Conservation (phyloP, 1,139 yeast species). For the Chernovozyma sophiae-reginae region DNA sequence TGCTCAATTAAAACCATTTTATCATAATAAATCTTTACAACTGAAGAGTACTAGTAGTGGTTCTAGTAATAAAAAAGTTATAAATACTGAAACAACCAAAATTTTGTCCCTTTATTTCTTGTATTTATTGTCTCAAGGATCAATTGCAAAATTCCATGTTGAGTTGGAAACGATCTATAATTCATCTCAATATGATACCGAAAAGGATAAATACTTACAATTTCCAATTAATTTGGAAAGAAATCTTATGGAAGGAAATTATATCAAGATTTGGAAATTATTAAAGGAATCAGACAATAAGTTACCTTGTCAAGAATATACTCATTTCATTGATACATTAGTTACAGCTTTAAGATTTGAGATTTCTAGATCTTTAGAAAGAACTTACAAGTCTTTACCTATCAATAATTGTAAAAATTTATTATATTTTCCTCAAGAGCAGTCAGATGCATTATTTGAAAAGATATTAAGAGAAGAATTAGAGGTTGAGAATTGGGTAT, state of each 20-base stretch:
- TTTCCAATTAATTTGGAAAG: constrained; percentile 89
- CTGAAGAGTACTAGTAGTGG: not conserved
- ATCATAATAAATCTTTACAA: constrained; percentile 43
- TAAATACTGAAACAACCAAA: constrained; percentile 56
- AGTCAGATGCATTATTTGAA: constrained; percentile 56
- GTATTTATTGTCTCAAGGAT: constrained; percentile 75
- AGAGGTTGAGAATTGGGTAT: constrained; percentile 57
- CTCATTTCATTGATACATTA: constrained; percentile 59
- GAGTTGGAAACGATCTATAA: constrained; percentile 74
- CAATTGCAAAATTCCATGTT: constrained; percentile 82
- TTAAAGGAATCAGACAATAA: constrained; percentile 48
- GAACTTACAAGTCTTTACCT: constrained; percentile 73
- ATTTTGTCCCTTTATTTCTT: constrained; percentile 73
- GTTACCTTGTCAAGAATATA: constrained; percentile 56
- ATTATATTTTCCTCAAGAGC: constrained; percentile 65
- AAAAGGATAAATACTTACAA: constrained; percentile 52
- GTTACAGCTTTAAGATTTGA: constrained; percentile 77
- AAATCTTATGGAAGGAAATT: constrained; percentile 95
- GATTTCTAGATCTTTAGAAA: constrained; percentile 82
- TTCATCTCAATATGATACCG: constrained; percentile 42
- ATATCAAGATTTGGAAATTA: constrained; percentile 86
- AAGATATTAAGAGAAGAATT: constrained; percentile 51
- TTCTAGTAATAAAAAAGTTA: constrained; percentile 44
- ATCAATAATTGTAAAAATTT: constrained; percentile 78
- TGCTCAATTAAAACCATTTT: constrained; percentile 76